Percentiles rank a stretch among this genome's conserved stretches.
Evolutionary conservation across 2,329 filamentous ascomycete species (phyloP).

Genomic region (Fusarium sambucinum): DNA sequence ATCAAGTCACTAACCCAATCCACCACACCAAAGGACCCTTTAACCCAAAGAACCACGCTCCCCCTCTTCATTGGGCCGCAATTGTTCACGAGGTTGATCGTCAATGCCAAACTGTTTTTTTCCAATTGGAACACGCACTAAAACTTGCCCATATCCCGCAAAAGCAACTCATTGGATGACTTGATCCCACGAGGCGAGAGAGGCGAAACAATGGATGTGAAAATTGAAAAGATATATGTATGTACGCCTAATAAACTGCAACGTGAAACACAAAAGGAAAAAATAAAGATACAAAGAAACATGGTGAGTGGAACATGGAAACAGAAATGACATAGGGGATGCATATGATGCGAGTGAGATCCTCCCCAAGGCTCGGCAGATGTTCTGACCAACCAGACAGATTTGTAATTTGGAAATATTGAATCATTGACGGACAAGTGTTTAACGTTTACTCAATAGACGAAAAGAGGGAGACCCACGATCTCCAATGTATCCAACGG

Average conservation of each 20-base stretch:
- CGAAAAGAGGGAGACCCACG: slow-evolving; percentile 1
- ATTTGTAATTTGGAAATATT: slow-evolving; percentile 4
- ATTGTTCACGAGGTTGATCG: slow-evolving; percentile 33
- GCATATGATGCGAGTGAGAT: slow-evolving; percentile 33
- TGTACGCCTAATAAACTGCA: not conserved
- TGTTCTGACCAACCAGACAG: slow-evolving; percentile 15
- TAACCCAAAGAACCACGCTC: slow-evolving; percentile 14
- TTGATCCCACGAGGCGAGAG: slow-evolving; percentile 12
- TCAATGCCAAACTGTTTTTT: slow-evolving; percentile 3
- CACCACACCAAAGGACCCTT: slow-evolving; percentile 38
- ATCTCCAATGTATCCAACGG: not conserved
- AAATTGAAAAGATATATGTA: not conserved
- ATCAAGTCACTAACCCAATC: slow-evolving; percentile 41
- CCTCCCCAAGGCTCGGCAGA: slow-evolving; percentile 27
- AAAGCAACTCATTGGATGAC: slow-evolving; percentile 2
- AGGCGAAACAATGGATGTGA: slow-evolving; percentile 8
- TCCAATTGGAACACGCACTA: slow-evolving; percentile 19
- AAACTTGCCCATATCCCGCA: not conserved
- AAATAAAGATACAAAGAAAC: slow-evolving; percentile 3
- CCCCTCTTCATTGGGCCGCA: slow-evolving; percentile 45
- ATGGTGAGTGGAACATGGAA: not conserved
- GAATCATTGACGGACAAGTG: slow-evolving; percentile 1
- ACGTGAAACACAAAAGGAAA: not conserved
- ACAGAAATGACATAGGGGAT: slow-evolving; percentile 29
- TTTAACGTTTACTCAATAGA: slow-evolving; percentile 11